Evolutionary conservation across 306 rosid species (phyloP), one percentile per base, ranked within the genome.

Genomic region (Prunus campanulata): DNA sequence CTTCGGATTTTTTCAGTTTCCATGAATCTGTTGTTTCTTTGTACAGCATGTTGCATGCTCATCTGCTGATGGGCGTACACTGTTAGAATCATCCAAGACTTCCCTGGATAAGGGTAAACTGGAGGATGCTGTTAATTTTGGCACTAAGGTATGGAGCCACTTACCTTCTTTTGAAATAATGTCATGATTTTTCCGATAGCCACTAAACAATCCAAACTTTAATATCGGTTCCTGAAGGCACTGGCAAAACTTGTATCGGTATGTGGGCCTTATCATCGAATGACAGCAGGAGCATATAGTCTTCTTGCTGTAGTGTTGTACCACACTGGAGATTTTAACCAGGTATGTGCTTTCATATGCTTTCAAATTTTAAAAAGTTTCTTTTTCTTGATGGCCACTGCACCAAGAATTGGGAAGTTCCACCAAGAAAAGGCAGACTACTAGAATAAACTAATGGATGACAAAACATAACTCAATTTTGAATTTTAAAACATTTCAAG

Each of bases 201-300:
- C 8, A 25, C 48, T 82, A 74, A 68, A 49, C 52, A 51, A 74
- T 65, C 81, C 44, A 70, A 77, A 81, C 76, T 81, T 77, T 68
- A 42, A 74, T 75, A 50, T 85, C 72, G 71, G 66, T 82, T 87
- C 71, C 68, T 84, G 82, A 74, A 95, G 98, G 98, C 98, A 51
- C 93, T 95, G 49, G 79, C 97, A 19, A 95, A 95, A 77, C 92
- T 95, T 47, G 97, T 92, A 65, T 83, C 88, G 15, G 98, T 95
- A 12, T 95, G 98, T 42, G 98, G 98, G 68, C 97, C 98, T 8
- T 92, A 90, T 79, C 97, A 95, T 83, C 87, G 97, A 90, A 95
- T 95, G 98, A 95, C 98, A 52, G 98, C 98, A 4, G 98, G 98
- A 74, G 98, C 98, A 61, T 95, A 95, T 72, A 95, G 98, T 83